Base-by-base conservation (phyloP, 768 basidiomycete genomes). In the Fistulinella prunicolor region DNA sequence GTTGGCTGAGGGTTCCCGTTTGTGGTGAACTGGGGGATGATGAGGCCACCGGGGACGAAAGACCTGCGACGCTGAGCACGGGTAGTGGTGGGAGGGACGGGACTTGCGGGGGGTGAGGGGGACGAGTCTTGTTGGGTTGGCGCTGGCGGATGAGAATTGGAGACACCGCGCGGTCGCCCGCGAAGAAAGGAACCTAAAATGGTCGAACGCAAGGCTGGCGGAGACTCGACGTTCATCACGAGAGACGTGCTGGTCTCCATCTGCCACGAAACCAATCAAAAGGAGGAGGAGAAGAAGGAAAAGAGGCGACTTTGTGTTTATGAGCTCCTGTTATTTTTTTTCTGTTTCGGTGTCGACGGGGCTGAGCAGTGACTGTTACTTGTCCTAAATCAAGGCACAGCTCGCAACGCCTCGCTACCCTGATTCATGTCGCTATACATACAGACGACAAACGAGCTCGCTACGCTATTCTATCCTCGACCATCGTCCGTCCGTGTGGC, bases 101-200 rank as follows among this genome's bases (percentile, higher is more conserved):
- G 72, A 0, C 72, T 68, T 21, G 73, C 68, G 2, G 73, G 69
- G 0, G 76, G 75, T 0, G 80, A 78, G 6, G 78, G 69, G 68
- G 69, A 64, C 21, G 61, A 62, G 47, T 69, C 70, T 48, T 51
- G 63, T 30, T 61, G 63, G 9, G 36, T 22, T 36, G 47, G 13
- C 29, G 34, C 38, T 56, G 59, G 47, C 38, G 51, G 50, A 37
- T 82, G 79, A 19, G 82, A 82, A 65, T 82, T 77, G 26, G 84
- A 85, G 38, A 77, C 71, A 63, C 83, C 85, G 57, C 85, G 75
- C 16, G 84, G 85, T 52, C 86, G 73, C 38, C 79, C 80, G 50
- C 86, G 81, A 51, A 89, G 74, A 65, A 88, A 81, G 43, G 82
- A 82, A 49, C 85, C 81, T 39, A 89, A 75, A 64, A 89, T 86